Percentiles rank a stretch among this genome's conserved stretches.
Conservation (phyloP, 768 basidiomycete genomes). For the Auricularia sp. region DNA sequence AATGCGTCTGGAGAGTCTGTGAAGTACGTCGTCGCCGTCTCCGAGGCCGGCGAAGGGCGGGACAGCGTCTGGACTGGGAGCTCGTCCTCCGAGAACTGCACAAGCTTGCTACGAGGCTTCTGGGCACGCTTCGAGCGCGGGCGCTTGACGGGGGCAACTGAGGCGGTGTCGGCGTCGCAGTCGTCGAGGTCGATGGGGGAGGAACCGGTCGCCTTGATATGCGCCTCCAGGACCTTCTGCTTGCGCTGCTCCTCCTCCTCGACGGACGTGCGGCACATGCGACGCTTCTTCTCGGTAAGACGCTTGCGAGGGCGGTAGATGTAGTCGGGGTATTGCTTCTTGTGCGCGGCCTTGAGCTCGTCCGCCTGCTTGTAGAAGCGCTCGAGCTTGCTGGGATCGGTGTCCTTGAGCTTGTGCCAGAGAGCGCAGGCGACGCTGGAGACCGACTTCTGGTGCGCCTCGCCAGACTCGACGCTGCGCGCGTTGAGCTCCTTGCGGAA, state of each 20-base stretch:
- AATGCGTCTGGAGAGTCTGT: background rate
- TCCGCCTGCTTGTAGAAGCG: background rate
- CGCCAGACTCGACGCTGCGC: background rate
- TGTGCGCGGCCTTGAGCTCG: background rate
- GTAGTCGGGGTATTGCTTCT: background rate
- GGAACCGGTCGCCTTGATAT: background rate
- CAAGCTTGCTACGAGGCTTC: background rate
- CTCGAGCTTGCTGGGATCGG: background rate
- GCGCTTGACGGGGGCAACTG: background rate
- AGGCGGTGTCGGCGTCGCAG: background rate
- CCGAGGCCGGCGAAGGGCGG: background rate
- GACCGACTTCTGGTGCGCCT: conserved; percentile 1
- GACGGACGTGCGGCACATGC: background rate
- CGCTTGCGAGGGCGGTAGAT: background rate
- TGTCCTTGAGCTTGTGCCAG: background rate
- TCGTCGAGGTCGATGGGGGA: background rate
- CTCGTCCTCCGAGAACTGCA: background rate
- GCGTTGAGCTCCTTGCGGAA: conserved; percentile 67
- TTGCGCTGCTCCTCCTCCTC: background rate
- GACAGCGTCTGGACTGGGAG: background rate
- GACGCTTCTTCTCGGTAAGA: background rate
- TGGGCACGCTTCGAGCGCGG: background rate
- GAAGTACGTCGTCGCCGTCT: background rate
- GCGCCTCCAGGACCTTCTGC: background rate
- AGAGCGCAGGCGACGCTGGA: background rate